These are phyloP conservation scores for Chloromonas sp. DNA, from an alignment of 163 green algal genomes.

Conservation along the genomic window DNA sequence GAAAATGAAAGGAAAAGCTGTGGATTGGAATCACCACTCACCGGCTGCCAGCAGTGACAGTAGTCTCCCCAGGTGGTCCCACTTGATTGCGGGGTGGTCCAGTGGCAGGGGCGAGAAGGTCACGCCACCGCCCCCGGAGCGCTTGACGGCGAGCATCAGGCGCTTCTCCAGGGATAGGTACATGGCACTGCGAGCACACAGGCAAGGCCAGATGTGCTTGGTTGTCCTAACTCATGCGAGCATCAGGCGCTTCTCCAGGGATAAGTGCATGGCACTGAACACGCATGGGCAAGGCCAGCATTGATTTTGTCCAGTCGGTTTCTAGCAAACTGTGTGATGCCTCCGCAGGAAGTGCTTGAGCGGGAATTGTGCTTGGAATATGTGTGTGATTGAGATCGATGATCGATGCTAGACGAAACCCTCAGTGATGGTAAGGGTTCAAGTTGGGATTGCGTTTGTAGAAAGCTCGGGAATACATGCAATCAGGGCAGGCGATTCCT, in stretches of 20 bases:
- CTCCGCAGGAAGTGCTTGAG: no score
- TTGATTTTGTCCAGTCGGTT: not conserved
- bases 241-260: constrained; percentile 3
- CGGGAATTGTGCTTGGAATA: no score
- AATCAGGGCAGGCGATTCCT: no score
- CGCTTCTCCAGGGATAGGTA: constrained; percentile 2
- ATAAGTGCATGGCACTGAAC: not conserved
- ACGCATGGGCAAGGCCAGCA: no score
- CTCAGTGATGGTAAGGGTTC: no score
- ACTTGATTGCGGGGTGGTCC: constrained; percentile 4
- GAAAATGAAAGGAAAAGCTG: no score
- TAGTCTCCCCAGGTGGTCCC: constrained; percentile 24
- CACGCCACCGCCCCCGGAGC: constrained; percentile 7
- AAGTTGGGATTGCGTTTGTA: no score
- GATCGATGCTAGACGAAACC: no score
- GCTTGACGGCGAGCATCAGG: not conserved
- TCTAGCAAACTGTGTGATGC: no score
- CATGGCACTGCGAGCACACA: not conserved
- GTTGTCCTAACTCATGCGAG: not conserved
- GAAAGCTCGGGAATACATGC: no score
- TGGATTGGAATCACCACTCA: not conserved
- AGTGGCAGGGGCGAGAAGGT: constrained; percentile 14
- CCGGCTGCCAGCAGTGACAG: constrained; percentile 29
- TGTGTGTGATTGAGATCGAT: no score
- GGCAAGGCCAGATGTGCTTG: not conserved